Percentiles rank a stretch among this genome's conserved stretches.
phyloP scores from a whole-genome alignment of 78 protist genomes.

The slime mould (Dictyostelium discoideum) region DNA sequence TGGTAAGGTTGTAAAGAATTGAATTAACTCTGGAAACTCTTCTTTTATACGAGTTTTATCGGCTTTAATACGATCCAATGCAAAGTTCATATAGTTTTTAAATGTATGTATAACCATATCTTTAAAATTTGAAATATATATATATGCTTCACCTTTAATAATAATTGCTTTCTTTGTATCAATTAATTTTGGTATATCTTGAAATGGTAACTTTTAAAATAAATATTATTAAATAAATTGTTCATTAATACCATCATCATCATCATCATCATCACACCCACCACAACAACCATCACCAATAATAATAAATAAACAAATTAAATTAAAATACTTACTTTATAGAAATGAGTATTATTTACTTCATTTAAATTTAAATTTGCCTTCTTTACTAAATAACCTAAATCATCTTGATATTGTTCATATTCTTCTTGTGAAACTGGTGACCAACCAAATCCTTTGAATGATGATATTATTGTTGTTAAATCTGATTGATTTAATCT shows the following conservation, averaged over 20 bases:
- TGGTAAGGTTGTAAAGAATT: slow-evolving; percentile 34
- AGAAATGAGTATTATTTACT: not conserved
- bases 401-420: not conserved
- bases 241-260: too few species aligned
- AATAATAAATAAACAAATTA: too few species aligned
- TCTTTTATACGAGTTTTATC: not conserved
- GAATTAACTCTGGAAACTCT: slow-evolving; percentile 2
- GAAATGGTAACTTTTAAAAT: slow-evolving; percentile 30
- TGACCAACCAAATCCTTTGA: slow-evolving; percentile 37
- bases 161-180: slow-evolving; percentile 9
- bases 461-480: not conserved
- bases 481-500: not conserved
- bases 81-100: slow-evolving; percentile 7
- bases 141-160: slow-evolving; percentile 20
- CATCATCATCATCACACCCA: too few species aligned
- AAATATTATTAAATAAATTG: not conserved
- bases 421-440: slow-evolving; percentile 15
- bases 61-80: slow-evolving; percentile 4
- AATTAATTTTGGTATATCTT: slow-evolving; percentile 45
- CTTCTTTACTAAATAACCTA: not conserved
- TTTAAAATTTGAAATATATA: not conserved
- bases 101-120: slow-evolving; percentile 10
- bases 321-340: not conserved
- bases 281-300: too few species aligned
- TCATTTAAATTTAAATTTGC: not conserved